These are phyloP conservation scores for Entophlyctis luteolus DNA, from an alignment of 192 early-diverging fungal species.

Conservation along the genomic window DNA sequence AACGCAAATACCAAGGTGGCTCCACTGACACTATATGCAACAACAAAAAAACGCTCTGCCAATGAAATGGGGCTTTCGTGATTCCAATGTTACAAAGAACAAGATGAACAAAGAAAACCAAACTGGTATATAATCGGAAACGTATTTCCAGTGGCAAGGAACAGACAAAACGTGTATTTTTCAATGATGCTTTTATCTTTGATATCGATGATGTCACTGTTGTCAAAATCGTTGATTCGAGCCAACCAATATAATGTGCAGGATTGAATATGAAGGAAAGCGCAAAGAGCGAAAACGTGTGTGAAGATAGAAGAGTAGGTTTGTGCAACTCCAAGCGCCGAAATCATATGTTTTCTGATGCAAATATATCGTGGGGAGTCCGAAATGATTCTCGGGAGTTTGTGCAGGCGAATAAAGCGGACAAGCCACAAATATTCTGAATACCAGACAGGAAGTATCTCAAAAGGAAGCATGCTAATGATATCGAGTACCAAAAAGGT, in stretches of 20 bases:
- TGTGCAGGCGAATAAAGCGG: not conserved
- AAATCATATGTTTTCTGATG: not conserved
- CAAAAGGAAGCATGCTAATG: constrained; percentile 4
- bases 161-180: constrained; percentile 40
- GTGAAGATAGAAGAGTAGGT: constrained; percentile 34
- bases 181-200: constrained; percentile 10
- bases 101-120: constrained; percentile 7
- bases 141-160: constrained; percentile 32
- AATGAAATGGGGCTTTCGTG: constrained; percentile 22
- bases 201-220: constrained; percentile 6
- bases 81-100: not conserved
- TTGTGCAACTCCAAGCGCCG: constrained; percentile 31
- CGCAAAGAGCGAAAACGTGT: constrained; percentile 19
- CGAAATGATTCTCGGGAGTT: constrained; percentile 4
- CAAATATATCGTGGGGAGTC: not conserved
- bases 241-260: constrained; percentile 36
- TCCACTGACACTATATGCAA: constrained; percentile 31
- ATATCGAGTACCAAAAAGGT: not conserved
- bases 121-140: constrained; percentile 31
- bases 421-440: not conserved
- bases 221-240: not conserved
- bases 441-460: not conserved
- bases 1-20: constrained; percentile 20
- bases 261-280: constrained; percentile 39
- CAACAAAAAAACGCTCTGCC: constrained; percentile 31